A percentile compares a stretch with the other conserved stretches of the same genome.
Evolutionary conservation across 768 basidiomycete genomes (phyloP).

Genomic region (Clitopilus passeckerianus): DNA sequence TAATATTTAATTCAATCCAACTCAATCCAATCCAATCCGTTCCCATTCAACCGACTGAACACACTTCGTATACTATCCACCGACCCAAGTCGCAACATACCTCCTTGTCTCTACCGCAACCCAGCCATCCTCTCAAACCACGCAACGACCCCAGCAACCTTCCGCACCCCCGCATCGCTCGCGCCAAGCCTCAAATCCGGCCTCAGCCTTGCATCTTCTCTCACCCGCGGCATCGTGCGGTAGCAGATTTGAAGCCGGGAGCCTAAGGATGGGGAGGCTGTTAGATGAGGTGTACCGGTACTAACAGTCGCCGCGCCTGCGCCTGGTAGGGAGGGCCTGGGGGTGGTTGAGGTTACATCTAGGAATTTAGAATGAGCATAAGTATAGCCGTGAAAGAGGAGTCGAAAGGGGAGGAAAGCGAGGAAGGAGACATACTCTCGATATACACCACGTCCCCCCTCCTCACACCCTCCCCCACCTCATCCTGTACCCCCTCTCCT

Average conservation of each 20-base stretch:
- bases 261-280: slow-evolving; percentile 65
- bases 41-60: too few relatives aligned
- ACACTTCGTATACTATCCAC: too few relatives aligned
- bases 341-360: slow-evolving; percentile 49
- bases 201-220: slow-evolving; percentile 53
- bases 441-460: slow-evolving; percentile 71
- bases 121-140: slow-evolving; percentile 81
- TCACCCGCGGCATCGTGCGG: slow-evolving; percentile 65
- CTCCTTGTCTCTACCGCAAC: too few relatives aligned
- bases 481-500: slow-evolving; percentile 12
- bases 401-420: too few relatives aligned
- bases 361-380: background rate
- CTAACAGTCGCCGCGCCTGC: background rate
- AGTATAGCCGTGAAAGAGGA: background rate
- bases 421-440: slow-evolving; percentile 47
- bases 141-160: slow-evolving; percentile 55
- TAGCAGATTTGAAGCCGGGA: slow-evolving; percentile 69
- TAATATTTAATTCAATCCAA: too few relatives aligned
- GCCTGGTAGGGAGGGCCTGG: slow-evolving; percentile 25
- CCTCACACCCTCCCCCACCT: slow-evolving; percentile 31
- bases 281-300: slow-evolving; percentile 42
- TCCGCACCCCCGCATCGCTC: slow-evolving; percentile 65
- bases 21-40: too few relatives aligned
- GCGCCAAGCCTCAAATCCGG: slow-evolving; percentile 70
- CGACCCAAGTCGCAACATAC: too few relatives aligned